Conservation (phyloP, 495 filamentous ascomycete genomes). For the Talaromyces ruber region DNA sequence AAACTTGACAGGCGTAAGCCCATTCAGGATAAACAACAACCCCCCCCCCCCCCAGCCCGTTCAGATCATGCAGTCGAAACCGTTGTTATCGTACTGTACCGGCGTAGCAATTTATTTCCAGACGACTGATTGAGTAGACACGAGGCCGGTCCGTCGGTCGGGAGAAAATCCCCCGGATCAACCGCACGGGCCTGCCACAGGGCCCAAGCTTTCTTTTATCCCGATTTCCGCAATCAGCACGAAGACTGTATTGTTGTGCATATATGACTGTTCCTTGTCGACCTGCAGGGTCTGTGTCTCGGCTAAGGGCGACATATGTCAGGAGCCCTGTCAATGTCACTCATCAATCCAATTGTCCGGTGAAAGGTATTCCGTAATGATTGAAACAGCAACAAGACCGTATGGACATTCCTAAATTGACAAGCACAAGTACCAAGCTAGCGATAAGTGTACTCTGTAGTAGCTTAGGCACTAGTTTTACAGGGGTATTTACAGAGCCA, state of each 20-base stretch:
- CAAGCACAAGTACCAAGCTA: neutral
- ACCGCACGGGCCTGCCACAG: neutral
- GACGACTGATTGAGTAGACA: neutral
- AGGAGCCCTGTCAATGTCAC: neutral
- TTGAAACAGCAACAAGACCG: neutral
- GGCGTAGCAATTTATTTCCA: neutral
- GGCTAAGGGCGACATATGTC: neutral
- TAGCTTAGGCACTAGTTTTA: neutral
- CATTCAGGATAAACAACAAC: neutral
- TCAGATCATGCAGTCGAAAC: neutral
- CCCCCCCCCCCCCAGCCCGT: neutral
- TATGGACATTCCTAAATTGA: neutral
- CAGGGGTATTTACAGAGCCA: neutral
- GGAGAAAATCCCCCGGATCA: neutral
- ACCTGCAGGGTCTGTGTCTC: neutral
- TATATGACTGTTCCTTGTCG: neutral
- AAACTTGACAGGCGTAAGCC: neutral
- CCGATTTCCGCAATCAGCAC: neutral
- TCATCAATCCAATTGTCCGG: neutral
- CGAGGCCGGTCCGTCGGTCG: neutral
- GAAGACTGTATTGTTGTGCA: neutral
- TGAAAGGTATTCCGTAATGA: neutral
- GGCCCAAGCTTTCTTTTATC: neutral
- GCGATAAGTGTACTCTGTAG: neutral
- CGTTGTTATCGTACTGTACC: neutral